Conservation (phyloP, 768 basidiomycete genomes). For the Holtermannia corniformis region DNA sequence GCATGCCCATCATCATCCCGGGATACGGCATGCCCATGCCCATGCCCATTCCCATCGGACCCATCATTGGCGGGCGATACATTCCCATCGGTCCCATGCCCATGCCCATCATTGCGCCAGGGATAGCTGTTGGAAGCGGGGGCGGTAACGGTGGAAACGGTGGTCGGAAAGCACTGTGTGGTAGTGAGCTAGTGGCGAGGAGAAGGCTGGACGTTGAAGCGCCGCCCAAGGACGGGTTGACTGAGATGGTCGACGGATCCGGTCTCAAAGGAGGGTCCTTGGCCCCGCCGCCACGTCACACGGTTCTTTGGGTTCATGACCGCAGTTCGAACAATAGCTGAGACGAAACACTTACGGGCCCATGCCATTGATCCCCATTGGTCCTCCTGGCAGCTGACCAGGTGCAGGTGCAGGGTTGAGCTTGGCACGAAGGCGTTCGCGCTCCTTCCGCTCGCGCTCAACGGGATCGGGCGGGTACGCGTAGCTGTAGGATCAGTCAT, state of each 20-base stretch:
- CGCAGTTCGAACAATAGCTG: not conserved
- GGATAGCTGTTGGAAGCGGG: not conserved
- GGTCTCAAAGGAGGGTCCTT: not conserved
- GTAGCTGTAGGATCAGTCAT: not conserved
- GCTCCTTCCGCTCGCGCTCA: not conserved
- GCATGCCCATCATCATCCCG: constrained; percentile 7
- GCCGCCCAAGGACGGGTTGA: too few species aligned
- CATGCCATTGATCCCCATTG: not conserved
- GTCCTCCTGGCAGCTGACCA: not conserved
- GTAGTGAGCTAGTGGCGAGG: not conserved
- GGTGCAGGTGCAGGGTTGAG: not conserved
- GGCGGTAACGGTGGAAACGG: not conserved
- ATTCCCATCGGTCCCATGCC: constrained; percentile 13
- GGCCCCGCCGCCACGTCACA: not conserved
- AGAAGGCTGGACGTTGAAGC: too few species aligned
- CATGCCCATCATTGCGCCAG: constrained; percentile 3
- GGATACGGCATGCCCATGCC: constrained; percentile 11
- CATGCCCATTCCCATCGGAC: constrained; percentile 8
- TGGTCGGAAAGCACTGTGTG: not conserved
- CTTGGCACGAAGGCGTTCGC: not conserved
- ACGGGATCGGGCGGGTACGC: not conserved
- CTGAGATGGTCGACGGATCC: not conserved
- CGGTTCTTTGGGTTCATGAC: not conserved
- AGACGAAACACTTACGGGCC: not conserved
- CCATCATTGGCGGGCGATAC: constrained; percentile 7